Conservation (phyloP, 805 yeast genomes). For the Lipomyces chichibuensis region DNA sequence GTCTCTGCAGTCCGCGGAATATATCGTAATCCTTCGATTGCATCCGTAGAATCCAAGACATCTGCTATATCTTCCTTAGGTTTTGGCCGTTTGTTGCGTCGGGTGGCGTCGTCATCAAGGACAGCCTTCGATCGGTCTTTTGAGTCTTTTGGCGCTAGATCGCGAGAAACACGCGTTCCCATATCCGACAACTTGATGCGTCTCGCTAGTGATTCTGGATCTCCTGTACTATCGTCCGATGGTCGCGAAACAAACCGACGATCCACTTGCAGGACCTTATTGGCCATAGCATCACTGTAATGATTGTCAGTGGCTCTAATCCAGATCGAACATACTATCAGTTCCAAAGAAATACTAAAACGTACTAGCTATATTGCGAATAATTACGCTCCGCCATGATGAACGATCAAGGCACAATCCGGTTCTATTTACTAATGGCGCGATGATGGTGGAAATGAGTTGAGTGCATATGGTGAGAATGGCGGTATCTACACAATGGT, state of each 20-base stretch:
- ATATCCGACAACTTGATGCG: conserved; percentile 67
- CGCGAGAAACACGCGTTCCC: conserved; percentile 55
- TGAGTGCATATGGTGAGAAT: not conserved
- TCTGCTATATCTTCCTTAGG: conserved; percentile 36
- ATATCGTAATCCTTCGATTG: conserved; percentile 58
- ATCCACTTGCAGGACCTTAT: conserved; percentile 68
- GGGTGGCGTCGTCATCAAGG: conserved; percentile 13
- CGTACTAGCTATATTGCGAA: conserved; percentile 36
- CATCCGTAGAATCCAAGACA: conserved; percentile 43
- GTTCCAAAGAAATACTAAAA: not conserved
- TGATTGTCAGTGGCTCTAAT: not conserved
- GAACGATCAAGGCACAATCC: not conserved
- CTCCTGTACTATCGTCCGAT: conserved; percentile 56
- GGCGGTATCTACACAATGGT: no score
- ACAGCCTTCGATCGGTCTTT: conserved; percentile 24
- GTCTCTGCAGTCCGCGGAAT: conserved; percentile 63
- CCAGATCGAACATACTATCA: not conserved
- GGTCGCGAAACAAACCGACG: conserved; percentile 53
- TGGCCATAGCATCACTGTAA: conserved; percentile 61
- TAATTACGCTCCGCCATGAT: conserved; percentile 34
- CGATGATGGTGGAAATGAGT: not conserved
- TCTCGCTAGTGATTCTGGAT: conserved; percentile 75
- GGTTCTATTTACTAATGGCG: not conserved
- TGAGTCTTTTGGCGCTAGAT: conserved; percentile 35
- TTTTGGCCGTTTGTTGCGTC: conserved; percentile 21